Base-by-base conservation (phyloP, 2,329 filamentous ascomycete species). In the Paecilomyces dactylethromorphus region DNA sequence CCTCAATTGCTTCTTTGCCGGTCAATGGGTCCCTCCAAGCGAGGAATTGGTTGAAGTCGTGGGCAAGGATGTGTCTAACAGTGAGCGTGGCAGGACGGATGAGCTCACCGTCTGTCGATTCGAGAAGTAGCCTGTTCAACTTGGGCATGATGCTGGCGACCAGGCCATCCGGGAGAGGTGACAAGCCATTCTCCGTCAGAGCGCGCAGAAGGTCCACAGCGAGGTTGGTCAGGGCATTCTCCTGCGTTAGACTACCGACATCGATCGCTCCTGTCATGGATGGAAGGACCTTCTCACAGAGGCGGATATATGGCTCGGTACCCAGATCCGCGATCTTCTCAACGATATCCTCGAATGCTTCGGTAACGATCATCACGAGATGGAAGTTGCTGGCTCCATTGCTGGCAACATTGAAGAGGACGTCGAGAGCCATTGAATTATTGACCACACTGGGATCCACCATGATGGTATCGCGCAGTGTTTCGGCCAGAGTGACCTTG, bases 371-470 rank as follows among this genome's bases (percentile, higher is more conserved):
- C 78, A 92, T 88, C 0, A 88, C 91, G 53, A 97, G 84, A 72
- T 97, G 92, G 78, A 95, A 96, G 76, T 96, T 97, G 61, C 84
- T 86, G 0, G 93, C 90, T 29, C 92, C 92, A 69, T 92, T 87
- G 72, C 91, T 94, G 22, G 92, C 93, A 60, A 97, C 85, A 56
- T 89, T 85, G 77, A 99, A 97, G 8, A 99, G 84, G 13, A 96
- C 79, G 22, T 93, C 91, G 58, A 87, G 84, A 53, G 88, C 84
- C 12, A 89, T 87, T 13, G 83, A 84, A 0, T 87, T 85, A 22
- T 96, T 82, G 22, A 90, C 87, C 56, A 94, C 85, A 15, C 82
- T 81, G 2, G 89, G 85, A 66, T 97, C 88, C 57, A 96, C 83
- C 65, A 88, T 82, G 67, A 97, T 94, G 29, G 90, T 88, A 66